Evolutionary conservation across 2,329 filamentous ascomycete genomes (phyloP), one percentile per base, ranked within the genome.

Genomic region (Atkinsonella hypoxylon): DNA sequence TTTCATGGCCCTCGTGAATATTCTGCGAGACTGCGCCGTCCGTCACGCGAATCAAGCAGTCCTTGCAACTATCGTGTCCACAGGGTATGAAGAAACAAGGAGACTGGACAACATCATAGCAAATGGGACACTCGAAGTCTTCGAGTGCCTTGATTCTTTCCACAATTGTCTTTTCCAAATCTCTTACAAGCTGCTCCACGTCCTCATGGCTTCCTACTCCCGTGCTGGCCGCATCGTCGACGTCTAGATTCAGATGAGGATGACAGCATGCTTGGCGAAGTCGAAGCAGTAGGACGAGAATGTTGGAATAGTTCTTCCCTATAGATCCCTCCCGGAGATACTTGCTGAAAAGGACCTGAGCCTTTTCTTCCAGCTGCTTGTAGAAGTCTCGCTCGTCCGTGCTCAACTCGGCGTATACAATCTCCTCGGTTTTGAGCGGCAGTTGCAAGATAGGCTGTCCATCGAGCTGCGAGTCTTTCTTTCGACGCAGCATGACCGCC

Each of bases 51-150:
- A 79, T 75, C 54, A 93, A 82, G 62, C 89, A 95, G 55, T 89
- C 84, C 1, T 76, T 70, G 65, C 89, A 95, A 22, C 82, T 81
- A 53, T 83, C 80, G 61, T 95, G 89, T 2, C 89, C 89, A 60
- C 89, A 95, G 1, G 88, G 88, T 48, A 88, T 74, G 64, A 90
- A 84, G 55, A 95, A 87, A 3, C 78, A 78, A 0, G 87, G 86
- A 54, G 90, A 89, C 13, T 77, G 73, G 7, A 84, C 79, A 2
- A 74, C 81, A 59, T 95, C 89, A 52, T 86, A 83, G 63, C 89
- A 95, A 18, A 93, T 82, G 0, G 87, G 87, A 60, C 89, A 95
- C 62, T 90, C 84, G 47, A 91, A 87, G 2, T 73, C 76, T 1
- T 81, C 73, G 1, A 65, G 62, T 1, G 61, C 62, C 57, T 71